Evolutionary conservation across 179 eudicot genomes (phyloP).

Genomic region (Kewa caespitosa): DNA sequence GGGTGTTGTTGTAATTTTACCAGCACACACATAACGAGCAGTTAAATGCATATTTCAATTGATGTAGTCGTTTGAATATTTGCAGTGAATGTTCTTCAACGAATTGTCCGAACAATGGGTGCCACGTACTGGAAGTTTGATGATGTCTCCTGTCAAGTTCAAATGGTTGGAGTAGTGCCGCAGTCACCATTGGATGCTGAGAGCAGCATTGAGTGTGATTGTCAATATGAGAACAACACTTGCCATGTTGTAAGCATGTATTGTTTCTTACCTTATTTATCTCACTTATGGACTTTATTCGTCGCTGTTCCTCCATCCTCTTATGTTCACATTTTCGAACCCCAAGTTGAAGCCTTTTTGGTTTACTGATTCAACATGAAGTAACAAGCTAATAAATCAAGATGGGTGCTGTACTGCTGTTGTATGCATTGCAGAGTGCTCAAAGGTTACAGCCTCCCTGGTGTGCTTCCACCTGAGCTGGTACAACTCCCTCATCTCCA

Average conservation of each 20-base stretch:
- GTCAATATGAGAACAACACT: conserved; percentile 45
- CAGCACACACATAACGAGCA: too few relatives aligned
- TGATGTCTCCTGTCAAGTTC: conserved; percentile 44
- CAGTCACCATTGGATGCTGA: conserved; percentile 37
- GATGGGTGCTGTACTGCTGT: neutral
- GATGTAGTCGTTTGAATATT: neutral
- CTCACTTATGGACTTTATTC: conserved; percentile 15
- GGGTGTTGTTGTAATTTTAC: too few relatives aligned
- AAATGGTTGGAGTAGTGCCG: conserved; percentile 37
- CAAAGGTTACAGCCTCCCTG: conserved; percentile 63
- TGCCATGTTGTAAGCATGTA: conserved; percentile 72
- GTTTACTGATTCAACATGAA: neutral
- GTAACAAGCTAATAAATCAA: neutral
- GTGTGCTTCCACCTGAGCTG: conserved; percentile 57
- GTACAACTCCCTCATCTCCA: conserved; percentile 59
- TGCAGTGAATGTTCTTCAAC: conserved; percentile 54
- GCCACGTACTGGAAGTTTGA: conserved; percentile 56
- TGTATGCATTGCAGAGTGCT: conserved; percentile 47
- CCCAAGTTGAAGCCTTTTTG: neutral
- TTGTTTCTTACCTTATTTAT: conserved; percentile 19
- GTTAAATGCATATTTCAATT: too few relatives aligned
- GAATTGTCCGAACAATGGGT: conserved; percentile 55
- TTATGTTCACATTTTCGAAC: neutral
- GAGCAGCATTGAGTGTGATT: conserved; percentile 45
- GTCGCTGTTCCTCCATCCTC: conserved; percentile 4